Base-by-base conservation (phyloP, 108 stramenopile species). In the Pinguiococcus pyrenoidosus region DNA sequence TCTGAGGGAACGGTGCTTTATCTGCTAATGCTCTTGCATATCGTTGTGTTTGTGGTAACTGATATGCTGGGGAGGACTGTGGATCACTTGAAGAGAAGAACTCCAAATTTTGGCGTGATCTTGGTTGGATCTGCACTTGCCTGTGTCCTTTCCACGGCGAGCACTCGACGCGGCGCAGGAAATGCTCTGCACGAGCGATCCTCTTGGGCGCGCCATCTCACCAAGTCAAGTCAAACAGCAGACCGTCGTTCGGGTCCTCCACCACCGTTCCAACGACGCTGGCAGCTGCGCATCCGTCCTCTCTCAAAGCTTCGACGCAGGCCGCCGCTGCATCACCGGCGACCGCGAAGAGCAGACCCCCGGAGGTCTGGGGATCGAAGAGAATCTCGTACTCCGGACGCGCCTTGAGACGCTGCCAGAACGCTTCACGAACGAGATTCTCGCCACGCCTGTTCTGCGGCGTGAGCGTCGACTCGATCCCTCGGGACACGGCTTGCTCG, bases 331-430 rank as follows among this genome's bases (percentile, higher is more conserved):
- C 24, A 0, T 29, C 61, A 2, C 21, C 37, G 16, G 57, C 59
- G 40, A 80, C 71, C 14, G 66, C 18, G 6, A 72, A 66, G 1
- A 81, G 54, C 16, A 81, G 68, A 12, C 80, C 80, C 1, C 80
- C 80, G 4, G 71, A 49, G 7, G 80, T 81, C 53, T 81, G 77
- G 17, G 75, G 78, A 46, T 76, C 69, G 38, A 59, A 67, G 41
- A 66, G 44, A 9, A 73, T 41, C 10, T 49, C 62, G 28, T 64
- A 72, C 29, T 27, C 30, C 12, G 45, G 48, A 9, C 23, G 27
- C 2, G 25, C 17, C 30, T 42, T 51, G 43, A 37, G 17, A 2
- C 0, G 39, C 39, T 4, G 39, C 16, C 12, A 34, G 12, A 34
- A 39, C 13, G 38, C 32, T 33, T 10, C 7, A 44, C 54, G 35